Base-by-base conservation (phyloP, 2,329 filamentous ascomycete genomes). In the Penicillium sp. region DNA sequence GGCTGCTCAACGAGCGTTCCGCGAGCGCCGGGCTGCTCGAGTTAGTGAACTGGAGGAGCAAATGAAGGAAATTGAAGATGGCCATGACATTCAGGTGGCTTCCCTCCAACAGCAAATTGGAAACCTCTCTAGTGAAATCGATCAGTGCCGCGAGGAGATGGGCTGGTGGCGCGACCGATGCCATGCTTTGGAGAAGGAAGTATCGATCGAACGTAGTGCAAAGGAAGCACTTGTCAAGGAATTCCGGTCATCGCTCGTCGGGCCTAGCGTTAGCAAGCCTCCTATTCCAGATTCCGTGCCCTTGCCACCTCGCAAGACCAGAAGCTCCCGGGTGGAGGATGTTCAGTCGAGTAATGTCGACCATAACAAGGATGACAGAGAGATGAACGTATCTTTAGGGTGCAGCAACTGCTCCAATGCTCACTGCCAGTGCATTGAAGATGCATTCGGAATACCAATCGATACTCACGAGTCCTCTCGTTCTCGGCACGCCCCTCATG, bases 1-100 rank as follows among this genome's bases (percentile, higher is more conserved):
- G 56, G 89, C 90, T 43, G 93, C 93, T 3, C 93, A 97, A 76
- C 81, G 93, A 55, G 90, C 89, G 1, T 97, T 97, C 74, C 84
- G 93, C 32, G 91, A 96, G 74, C 82, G 93, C 54, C 84, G 93
- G 59, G 90, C 90, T 2, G 90, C 90, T 23, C 88, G 90, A 36
- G 90, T 97, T 7, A 87, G 88, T 36, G 92, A 83, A 60, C 74
- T 84, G 42, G 77, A 82, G 57, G 77, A 83, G 47, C 72, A 79
- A 48, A 72, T 79, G 39, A 79, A 77, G 59, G 68, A 75, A 47
- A 75, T 78, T 30, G 76, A 79, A 61, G 75, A 78, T 35, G 73
- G 76, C 40, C 70, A 78, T 60, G 75, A 76, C n/a, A 63, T 70
- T 32, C 72, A 76, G 47, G 65, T 76, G 54, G 66, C 70, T 11